Evolutionary conservation across 129 eudicot species (phyloP).

Genomic region (Kitagawia praeruptora): DNA sequence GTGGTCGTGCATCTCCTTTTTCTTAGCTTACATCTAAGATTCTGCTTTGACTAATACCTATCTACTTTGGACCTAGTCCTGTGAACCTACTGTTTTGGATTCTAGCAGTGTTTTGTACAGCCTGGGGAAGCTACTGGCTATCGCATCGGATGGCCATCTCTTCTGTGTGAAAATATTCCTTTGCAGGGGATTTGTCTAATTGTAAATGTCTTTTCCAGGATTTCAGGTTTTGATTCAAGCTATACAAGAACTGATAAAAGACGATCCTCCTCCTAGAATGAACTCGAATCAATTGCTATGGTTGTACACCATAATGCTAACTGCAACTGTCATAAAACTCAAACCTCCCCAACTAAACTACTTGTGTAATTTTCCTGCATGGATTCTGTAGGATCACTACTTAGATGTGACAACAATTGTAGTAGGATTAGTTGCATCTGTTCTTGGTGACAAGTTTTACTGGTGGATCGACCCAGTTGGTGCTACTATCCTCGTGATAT

Average conservation of each 20-base stretch:
- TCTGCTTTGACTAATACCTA: neutral
- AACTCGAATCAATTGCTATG: slow-evolving; percentile 49
- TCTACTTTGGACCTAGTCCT: neutral
- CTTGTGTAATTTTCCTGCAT: neutral
- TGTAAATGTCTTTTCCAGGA: slow-evolving; percentile 28
- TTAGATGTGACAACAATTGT: slow-evolving; percentile 85
- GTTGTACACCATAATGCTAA: slow-evolving; percentile 66
- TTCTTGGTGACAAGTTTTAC: slow-evolving; percentile 70
- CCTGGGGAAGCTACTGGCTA: neutral
- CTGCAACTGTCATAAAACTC: slow-evolving; percentile 66
- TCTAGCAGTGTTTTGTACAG: neutral
- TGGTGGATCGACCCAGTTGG: slow-evolving; percentile 96
- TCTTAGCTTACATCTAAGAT: neutral
- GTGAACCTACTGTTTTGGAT: neutral
- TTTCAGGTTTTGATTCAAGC: slow-evolving; percentile 90
- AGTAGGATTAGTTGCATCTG: slow-evolving; percentile 81
- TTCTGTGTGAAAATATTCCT: neutral
- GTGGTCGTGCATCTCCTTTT: neutral
- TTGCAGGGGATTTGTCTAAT: neutral
- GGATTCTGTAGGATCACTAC: slow-evolving; percentile 65
- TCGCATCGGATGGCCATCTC: neutral
- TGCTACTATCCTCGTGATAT: slow-evolving; percentile 71
- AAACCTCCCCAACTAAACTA: neutral
- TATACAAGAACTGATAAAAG: slow-evolving; percentile 49
- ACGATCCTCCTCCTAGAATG: slow-evolving; percentile 50